Percentiles rank a stretch among this genome's conserved stretches.
Evolutionary conservation across 495 filamentous ascomycete species (phyloP).

Genomic region (Xylaria acuta): DNA sequence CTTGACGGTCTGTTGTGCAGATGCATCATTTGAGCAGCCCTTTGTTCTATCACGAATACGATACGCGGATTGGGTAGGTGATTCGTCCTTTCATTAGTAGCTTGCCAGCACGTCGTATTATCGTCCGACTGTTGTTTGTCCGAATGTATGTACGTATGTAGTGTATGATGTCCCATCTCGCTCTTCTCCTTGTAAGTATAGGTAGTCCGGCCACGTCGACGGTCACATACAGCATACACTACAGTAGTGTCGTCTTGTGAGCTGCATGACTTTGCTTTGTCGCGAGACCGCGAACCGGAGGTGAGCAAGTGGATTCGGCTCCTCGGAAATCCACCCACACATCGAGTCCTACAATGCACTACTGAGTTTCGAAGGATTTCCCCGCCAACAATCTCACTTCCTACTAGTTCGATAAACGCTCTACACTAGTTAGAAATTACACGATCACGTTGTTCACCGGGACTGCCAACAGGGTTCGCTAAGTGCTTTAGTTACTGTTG

Average conservation of each 20-base stretch:
- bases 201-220: constrained; percentile 24
- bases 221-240: constrained; percentile 21
- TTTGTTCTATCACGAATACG: constrained; percentile 13
- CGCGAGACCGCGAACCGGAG: constrained; percentile 23
- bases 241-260: constrained; percentile 24
- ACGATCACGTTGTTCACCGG: constrained; percentile 14
- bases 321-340: constrained; percentile 20
- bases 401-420: background rate
- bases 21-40: constrained; percentile 17
- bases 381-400: constrained; percentile 21
- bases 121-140: constrained; percentile 11
- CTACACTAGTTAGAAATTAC: background rate
- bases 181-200: background rate
- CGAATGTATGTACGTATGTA: background rate
- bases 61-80: constrained; percentile 1
- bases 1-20: constrained; percentile 13
- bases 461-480: background rate
- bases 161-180: background rate
- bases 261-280: constrained; percentile 18
- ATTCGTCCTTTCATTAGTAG: background rate
- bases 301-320: constrained; percentile 20
- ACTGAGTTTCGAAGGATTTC: constrained; percentile 6
- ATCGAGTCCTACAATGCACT: constrained; percentile 7
- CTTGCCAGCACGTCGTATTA: background rate
- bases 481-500: background rate